Conservation (phyloP, 345 rosid genomes). For the Populus euphratica region DNA sequence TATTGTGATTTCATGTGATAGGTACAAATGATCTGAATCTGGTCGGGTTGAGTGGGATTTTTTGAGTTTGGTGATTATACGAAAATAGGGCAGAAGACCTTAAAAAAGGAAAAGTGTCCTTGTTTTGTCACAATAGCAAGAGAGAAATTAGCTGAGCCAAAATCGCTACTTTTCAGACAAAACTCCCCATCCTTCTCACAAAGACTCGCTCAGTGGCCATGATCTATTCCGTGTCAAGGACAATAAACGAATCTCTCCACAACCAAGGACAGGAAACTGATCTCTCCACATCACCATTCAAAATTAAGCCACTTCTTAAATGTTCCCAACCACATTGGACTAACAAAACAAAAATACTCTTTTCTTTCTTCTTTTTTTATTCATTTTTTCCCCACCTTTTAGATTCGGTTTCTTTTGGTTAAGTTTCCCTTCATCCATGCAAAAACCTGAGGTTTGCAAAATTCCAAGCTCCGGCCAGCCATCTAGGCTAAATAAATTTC, state of each 20-base stretch:
- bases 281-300: constrained; percentile 30
- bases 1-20: not conserved
- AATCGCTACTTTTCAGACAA: constrained; percentile 11
- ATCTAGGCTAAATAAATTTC: not conserved
- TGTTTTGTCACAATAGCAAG: not conserved
- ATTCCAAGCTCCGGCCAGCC: constrained; percentile 46
- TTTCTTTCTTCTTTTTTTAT: no score
- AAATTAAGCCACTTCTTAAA: constrained; percentile 23
- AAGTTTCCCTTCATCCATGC: constrained; percentile 28
- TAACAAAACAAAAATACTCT: not conserved
- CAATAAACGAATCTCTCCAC: constrained; percentile 23
- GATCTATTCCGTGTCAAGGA: constrained; percentile 19
- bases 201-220: constrained; percentile 50
- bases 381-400: no score
- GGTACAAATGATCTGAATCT: not conserved
- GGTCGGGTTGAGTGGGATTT: not conserved
- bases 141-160: not conserved
- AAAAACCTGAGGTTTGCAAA: constrained; percentile 42
- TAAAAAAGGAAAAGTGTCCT: not conserved
- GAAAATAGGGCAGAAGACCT: not conserved
- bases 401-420: not conserved
- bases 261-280: constrained; percentile 27
- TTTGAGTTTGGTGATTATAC: not conserved
- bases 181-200: constrained; percentile 22
- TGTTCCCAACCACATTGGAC: not conserved